Conservation (phyloP, 345 rosid species). For the Noccaea caerulescens region DNA sequence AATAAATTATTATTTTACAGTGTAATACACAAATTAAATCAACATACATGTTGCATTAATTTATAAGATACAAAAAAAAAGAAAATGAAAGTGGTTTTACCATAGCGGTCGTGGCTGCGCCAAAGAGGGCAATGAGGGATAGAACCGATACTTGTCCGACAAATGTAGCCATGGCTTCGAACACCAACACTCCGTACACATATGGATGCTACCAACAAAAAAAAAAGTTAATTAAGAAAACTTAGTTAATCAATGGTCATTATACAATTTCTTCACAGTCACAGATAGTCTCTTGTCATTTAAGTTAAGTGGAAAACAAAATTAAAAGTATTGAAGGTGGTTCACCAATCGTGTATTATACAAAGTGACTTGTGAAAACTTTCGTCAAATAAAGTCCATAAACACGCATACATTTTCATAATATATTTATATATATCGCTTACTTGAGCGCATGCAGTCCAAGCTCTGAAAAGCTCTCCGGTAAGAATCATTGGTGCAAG, state of each 20-base stretch:
- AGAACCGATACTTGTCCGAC: slow-evolving; percentile 82
- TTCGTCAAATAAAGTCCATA: background rate
- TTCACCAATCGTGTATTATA: background rate
- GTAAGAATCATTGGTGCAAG: slow-evolving; percentile 80
- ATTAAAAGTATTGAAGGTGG: slow-evolving; percentile 4
- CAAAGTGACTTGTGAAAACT: background rate
- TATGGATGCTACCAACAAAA: slow-evolving; percentile 64
- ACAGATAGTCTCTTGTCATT: background rate
- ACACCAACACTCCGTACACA: slow-evolving; percentile 75
- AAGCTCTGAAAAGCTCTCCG: slow-evolving; percentile 82
- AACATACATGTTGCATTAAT: too few relatives aligned
- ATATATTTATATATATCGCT: slow-evolving; percentile 9
- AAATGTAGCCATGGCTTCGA: slow-evolving; percentile 90
- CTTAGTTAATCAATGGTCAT: slow-evolving; percentile 5
- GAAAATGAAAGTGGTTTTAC: slow-evolving; percentile 43
- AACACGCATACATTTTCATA: background rate
- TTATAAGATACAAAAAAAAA: background rate
- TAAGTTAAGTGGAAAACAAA: background rate
- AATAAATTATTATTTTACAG: background rate
- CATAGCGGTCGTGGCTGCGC: slow-evolving; percentile 92
- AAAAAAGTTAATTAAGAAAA: slow-evolving; percentile 3
- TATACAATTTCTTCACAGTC: background rate
- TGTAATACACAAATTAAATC: background rate
- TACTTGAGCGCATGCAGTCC: slow-evolving; percentile 82
- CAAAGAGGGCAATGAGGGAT: slow-evolving; percentile 79